Base-by-base conservation (phyloP, 805 yeast species). In the Ogataea pilisensis region DNA sequence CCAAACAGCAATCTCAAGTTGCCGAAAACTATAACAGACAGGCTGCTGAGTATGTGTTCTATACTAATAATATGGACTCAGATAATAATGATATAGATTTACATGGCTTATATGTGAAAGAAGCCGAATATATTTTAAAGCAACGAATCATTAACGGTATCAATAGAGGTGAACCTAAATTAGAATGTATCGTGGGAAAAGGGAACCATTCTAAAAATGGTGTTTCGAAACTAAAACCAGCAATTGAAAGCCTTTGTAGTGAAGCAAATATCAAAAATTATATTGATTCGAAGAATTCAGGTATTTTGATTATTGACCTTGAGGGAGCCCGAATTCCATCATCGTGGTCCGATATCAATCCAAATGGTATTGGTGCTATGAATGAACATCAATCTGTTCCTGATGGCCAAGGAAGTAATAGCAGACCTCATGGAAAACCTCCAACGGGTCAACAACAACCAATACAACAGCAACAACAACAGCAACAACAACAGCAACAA, bases 41-140 rank as follows among this genome's bases (percentile, higher is more conserved):
- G 61, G 99, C 98, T 4, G 97, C 96, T 1, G 87, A 82, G 60
- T 89, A 82, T 55, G 96, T 86, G 1, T 91, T 91, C 60, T 69
- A 81, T 32, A 90, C 85, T 49, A 91, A 91, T 61, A 91, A 91
- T 57, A 76, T 86, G 30, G 97, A 90, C 56, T 81, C 91, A n/a
- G 80, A 75, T 25, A 71, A 72, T 19, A 83, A 87, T 60, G 98
- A 91, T 63, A 88, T 91, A 47, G 98, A 91, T 65, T 70, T 91
- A 39, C 99, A 91, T 61, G 99, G 99, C 0, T 67, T 91, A 24
- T 90, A 72, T 53, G 95, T 91, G 16, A 83, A 81, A 58, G 99
- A 91, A 65, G 96, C 97, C 7, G 77, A 78, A 45, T 83, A 78
- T 57, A 77, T 84, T 37, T 69, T 91, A 49, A 85, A 82, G 51